Base-by-base conservation (phyloP, 2,329 filamentous ascomycete species). In the Phoma herbarum region DNA sequence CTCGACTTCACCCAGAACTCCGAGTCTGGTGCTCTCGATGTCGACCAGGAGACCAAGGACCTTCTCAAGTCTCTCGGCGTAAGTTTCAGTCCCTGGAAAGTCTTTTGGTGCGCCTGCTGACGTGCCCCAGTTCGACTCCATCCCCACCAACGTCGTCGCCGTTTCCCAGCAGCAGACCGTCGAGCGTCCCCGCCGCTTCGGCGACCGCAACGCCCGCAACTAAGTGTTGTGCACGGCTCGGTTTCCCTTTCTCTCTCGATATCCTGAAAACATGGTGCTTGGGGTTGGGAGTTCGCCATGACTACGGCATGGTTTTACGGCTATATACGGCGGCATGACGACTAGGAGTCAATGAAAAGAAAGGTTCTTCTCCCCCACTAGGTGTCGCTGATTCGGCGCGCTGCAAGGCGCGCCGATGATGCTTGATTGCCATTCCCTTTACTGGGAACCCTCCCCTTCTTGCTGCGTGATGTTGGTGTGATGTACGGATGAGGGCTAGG, bases 31-130 rank as follows among this genome's bases (percentile, higher is more conserved):
- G 90, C 93, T 83, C 88, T 99, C 76, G 94, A 98, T 76, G 91
- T 99, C 78, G 95, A 99, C 81, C 83, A 87, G 82, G 95, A 99
- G 86, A 99, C 95, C 82, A 98, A 97, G 90, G 95, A 98, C 79
- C 86, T 99, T 97, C 88, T 99, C 80, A 99, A 99, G 92, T 92
- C 90, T 87, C 88, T 99, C 77, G 95, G 95, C 83, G 93, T 97
- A 94, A 77, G 93, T 93, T 76, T 63, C 22, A 1, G 8, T 29
- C 26, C 9, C n/a, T 23, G 23, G 29, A 7, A 16, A 25, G 16
- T 5, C 20, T 23, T 20, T 7, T 3, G 20, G 23, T 23, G 22
- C 29, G 25, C n/a, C 23, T 41, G 48, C 65, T 70, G 51, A 72
- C 55, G 42, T 12, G 22, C 23, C 5, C 28, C 75, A 97, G 93